A percentile compares a stretch with the other conserved stretches of the same genome.
phyloP scores from a whole-genome alignment of 2,329 filamentous ascomycete genomes.

The Fusarium stilboides region DNA sequence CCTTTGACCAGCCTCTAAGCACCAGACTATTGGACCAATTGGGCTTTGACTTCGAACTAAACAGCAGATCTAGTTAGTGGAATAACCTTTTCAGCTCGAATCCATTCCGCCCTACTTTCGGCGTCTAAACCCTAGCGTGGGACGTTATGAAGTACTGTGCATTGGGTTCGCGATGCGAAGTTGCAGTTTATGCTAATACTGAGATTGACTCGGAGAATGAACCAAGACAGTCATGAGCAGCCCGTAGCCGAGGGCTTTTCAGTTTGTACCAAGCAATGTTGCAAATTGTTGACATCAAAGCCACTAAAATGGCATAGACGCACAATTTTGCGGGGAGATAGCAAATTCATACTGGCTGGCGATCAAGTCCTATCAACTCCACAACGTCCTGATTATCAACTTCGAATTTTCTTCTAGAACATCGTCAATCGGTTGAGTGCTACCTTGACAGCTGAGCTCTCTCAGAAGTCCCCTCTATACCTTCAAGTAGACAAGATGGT shows the following conservation, averaged over 20 bases:
- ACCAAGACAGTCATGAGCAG: not conserved
- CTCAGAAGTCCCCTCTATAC: not conserved
- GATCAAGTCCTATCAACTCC: slow-evolving; percentile 36
- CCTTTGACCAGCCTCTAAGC: slow-evolving; percentile 5
- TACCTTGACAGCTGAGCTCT: not conserved
- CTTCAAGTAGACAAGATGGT: slow-evolving; percentile 36
- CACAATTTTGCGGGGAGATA: slow-evolving; percentile 40
- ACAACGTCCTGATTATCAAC: slow-evolving; percentile 16
- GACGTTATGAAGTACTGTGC: not conserved
- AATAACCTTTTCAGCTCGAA: not conserved
- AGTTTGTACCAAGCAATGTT: not conserved
- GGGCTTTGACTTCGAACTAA: not conserved
- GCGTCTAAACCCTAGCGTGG: slow-evolving; percentile 1
- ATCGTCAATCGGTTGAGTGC: not conserved
- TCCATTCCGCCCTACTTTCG: not conserved
- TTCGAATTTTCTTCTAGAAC: slow-evolving; percentile 34
- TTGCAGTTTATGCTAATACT: not conserved
- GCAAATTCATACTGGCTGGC: slow-evolving; percentile 27
- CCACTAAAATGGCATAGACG: slow-evolving; percentile 48
- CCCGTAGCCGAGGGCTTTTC: not conserved
- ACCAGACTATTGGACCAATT: not conserved
- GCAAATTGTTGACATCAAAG: slow-evolving; percentile 37
- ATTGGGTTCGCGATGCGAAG: not conserved
- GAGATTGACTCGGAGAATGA: too few species aligned
- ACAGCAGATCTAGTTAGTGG: not conserved